Percentiles rank a stretch among this genome's conserved stretches.
phyloP scores from a whole-genome alignment of 1,284 basidiomycete genomes.

The Leccinum subfulvum region DNA sequence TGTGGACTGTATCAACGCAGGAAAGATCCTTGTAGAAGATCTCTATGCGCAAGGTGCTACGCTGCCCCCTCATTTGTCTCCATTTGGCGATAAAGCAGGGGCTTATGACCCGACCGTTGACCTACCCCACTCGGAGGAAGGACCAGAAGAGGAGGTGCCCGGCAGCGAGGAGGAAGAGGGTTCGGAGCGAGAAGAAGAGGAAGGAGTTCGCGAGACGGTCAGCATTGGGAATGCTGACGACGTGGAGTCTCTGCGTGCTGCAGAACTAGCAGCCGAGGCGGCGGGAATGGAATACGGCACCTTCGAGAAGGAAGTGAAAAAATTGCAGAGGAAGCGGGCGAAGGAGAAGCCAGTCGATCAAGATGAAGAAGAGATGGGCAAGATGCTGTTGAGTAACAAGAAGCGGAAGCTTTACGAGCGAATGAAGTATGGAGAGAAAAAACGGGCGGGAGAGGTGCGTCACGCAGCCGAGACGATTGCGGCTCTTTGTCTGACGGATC shows the following conservation, averaged over 20 bases:
- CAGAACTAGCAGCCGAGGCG: constrained; percentile 92
- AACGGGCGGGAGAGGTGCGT: constrained; percentile 79
- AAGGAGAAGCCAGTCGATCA: constrained; percentile 36
- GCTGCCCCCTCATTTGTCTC: constrained; percentile 94
- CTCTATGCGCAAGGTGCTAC: constrained; percentile 84
- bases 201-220: constrained; percentile 29
- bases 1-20: constrained; percentile 91
- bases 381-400: constrained; percentile 98
- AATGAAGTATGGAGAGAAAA: constrained; percentile 87
- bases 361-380: constrained; percentile 88
- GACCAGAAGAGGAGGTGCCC: constrained; percentile 35
- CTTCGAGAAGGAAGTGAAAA: constrained; percentile 80
- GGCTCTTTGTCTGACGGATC: constrained; percentile 11
- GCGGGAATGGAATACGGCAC: constrained; percentile 81
- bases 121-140: constrained; percentile 38
- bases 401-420: constrained; percentile 95
- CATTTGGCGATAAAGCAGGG: constrained; percentile 84
- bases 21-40: constrained; percentile 83
- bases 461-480: neutral
- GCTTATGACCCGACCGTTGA: constrained; percentile 70
- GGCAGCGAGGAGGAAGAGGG: constrained; percentile 42
- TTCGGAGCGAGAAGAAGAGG: constrained; percentile 36
- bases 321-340: constrained; percentile 56
- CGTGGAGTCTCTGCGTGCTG: constrained; percentile 75
- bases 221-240: constrained; percentile 59